Evolutionary conservation across 2,329 filamentous ascomycete species (phyloP), one percentile per base, ranked within the genome.

Genomic region (Beauveria scarabaeidicola): DNA sequence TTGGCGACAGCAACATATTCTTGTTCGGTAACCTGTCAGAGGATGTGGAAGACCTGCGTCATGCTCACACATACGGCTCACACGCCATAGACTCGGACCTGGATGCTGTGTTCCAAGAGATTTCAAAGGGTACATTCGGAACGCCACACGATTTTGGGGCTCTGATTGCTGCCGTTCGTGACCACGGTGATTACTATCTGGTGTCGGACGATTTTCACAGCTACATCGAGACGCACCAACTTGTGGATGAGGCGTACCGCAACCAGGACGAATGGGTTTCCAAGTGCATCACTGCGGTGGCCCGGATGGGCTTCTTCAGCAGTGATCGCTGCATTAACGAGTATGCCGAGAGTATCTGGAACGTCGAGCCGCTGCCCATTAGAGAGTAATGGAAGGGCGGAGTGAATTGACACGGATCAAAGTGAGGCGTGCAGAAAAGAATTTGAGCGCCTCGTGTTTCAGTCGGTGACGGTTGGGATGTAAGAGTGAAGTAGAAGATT

Each of bases 261-360:
- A 88, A 97, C 75, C 89, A 93, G 72, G 91, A 97, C 61, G 88
- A 90, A 68, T 99, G 94, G 94, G 77, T 95, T 61, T 88, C 85
- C 63, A 97, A 97, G 82, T 88, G 83, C 64, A 97, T 99, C 69
- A 86, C 83, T 46, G 89, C 89, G 61, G 94, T 99, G 19, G 82
- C 91, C 7, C 81, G 92, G 44, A 99, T 99, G 94, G 94, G 93
- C 41, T 97, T 97, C 83, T 97, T 97, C 79, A 92, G 86, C 66
- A 93, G 89, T 64, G 93, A 97, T 73, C 84, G 93, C 43, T 96
- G 93, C 76, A 97, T 97, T 73, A 90, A 93, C 68, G 92, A 97
- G 80, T 99, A 99, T 75, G 94, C 94, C 0, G 93, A 99, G 73
- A 86, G 82, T 64, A 97, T 99, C 72, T 99, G 94, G 94, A 97